Evolutionary conservation across 2,329 filamentous ascomycete genomes (phyloP).

Genomic region (Cladosporium sp.): DNA sequence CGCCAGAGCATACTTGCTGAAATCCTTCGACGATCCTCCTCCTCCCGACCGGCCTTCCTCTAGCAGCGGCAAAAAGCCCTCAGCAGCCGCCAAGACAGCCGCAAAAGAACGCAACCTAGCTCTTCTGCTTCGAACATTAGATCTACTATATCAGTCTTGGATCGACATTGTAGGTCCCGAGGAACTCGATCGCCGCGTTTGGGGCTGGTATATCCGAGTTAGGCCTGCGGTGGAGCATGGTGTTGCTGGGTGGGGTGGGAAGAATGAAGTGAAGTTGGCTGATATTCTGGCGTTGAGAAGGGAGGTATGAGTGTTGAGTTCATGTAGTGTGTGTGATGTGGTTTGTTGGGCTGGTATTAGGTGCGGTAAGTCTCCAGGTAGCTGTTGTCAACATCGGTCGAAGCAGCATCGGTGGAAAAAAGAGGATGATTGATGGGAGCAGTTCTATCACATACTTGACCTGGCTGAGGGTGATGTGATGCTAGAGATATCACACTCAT

Average conservation of each 20-base stretch:
- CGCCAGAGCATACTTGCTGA: constrained; percentile 56
- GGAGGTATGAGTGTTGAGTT: background rate
- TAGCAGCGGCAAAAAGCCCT: constrained; percentile 47
- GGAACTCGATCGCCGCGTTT: constrained; percentile 72
- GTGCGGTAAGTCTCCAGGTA: no score
- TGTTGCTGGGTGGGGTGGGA: constrained; percentile 76
- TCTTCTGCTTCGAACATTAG: constrained; percentile 64
- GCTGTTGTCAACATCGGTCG: no score
- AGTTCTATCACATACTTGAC: no score
- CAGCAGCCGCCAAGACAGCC: constrained; percentile 47
- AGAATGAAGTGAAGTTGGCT: constrained; percentile 63
- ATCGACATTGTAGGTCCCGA: constrained; percentile 54
- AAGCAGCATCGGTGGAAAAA: no score
- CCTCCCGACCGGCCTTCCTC: background rate
- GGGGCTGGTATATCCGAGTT: constrained; percentile 75
- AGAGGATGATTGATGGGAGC: no score
- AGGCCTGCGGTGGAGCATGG: constrained; percentile 73
- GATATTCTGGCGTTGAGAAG: constrained; percentile 60
- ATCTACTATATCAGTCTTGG: constrained; percentile 73
- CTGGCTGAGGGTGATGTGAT: no score
- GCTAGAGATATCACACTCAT: no score
- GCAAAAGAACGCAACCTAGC: constrained; percentile 68
- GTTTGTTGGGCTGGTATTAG: no score
- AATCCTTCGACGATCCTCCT: constrained; percentile 53
- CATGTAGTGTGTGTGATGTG: no score